Evolutionary conservation across 164 flowering plant genomes (phyloP).

Genomic region (Sextonia rubra): DNA sequence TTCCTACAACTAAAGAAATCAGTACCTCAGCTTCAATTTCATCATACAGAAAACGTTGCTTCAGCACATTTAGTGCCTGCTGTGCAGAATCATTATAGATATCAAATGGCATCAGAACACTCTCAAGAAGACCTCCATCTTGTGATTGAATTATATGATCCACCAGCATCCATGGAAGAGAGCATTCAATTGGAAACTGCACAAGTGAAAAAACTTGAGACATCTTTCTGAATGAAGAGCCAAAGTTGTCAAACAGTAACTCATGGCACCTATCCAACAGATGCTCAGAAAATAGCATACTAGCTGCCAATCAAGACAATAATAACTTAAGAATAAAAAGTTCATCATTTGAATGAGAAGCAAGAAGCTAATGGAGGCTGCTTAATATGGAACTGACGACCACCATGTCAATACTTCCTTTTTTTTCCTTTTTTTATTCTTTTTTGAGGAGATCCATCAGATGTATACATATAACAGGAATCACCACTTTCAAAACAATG

Average conservation of each 20-base stretch:
- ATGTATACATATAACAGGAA: not conserved
- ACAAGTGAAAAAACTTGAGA: constrained; percentile 5
- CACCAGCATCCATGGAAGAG: constrained; percentile 99
- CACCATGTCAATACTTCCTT: too few species aligned
- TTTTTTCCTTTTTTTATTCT: too few species aligned
- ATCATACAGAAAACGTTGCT: constrained; percentile 96
- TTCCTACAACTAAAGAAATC: not conserved
- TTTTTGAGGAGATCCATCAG: too few species aligned
- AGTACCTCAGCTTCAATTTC: constrained; percentile 99
- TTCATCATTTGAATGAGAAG: not conserved
- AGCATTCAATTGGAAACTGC: constrained; percentile 98
- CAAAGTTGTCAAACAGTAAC: not conserved
- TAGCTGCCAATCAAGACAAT: not conserved
- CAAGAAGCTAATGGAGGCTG: not conserved
- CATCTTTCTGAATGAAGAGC: not conserved
- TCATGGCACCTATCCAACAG: not conserved
- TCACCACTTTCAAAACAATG: not conserved
- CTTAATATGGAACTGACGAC: not conserved
- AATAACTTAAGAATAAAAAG: not conserved
- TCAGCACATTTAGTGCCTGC: constrained; percentile 74
- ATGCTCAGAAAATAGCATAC: not conserved
- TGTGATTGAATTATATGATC: constrained; percentile 76
- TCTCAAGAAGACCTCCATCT: constrained; percentile 80
- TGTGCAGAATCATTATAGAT: constrained; percentile 97
- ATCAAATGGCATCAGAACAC: constrained; percentile 87